These are phyloP conservation scores for Neonectria coccinea DNA, from an alignment of 2,329 filamentous ascomycete genomes.

Conservation along the genomic window DNA sequence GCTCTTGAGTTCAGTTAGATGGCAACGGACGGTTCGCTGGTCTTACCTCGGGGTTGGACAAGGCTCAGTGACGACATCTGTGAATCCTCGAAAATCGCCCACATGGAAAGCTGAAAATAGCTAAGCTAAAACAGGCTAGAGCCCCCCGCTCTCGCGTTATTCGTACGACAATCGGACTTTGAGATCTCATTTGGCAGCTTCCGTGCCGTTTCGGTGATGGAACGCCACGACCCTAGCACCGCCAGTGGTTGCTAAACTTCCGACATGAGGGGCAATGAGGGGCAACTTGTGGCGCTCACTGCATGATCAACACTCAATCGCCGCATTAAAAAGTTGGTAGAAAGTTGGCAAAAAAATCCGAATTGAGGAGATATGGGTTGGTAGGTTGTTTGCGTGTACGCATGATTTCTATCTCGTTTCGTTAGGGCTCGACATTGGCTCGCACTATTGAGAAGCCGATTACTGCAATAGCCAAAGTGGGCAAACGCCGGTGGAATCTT, in stretches of 20 bases:
- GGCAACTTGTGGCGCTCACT: slow-evolving; percentile 1
- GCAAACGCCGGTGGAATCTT: slow-evolving; percentile 21
- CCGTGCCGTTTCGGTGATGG: slow-evolving; percentile 19
- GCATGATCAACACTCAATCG: neutral
- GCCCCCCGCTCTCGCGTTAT: slow-evolving; percentile 40
- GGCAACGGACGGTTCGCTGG: neutral
- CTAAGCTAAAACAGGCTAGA: slow-evolving; percentile 34
- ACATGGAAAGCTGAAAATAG: neutral
- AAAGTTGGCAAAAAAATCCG: too few species aligned
- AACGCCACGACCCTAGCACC: neutral
- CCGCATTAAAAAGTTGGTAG: neutral
- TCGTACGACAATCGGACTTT: slow-evolving; percentile 41
- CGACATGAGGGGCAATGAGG: slow-evolving; percentile 18
- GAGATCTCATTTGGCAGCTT: slow-evolving; percentile 43
- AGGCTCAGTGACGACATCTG: neutral
- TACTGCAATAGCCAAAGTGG: slow-evolving; percentile 8
- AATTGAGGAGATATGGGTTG: too few species aligned
- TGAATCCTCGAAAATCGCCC: neutral
- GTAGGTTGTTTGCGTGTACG: neutral
- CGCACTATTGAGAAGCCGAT: neutral
- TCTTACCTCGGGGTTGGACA: neutral
- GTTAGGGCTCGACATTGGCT: neutral
- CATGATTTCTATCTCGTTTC: neutral
- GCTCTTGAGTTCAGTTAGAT: neutral
- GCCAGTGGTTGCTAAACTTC: slow-evolving; percentile 6